Evolutionary conservation across 345 rosid genomes (phyloP).

Genomic region (Tarenaya hassleriana): DNA sequence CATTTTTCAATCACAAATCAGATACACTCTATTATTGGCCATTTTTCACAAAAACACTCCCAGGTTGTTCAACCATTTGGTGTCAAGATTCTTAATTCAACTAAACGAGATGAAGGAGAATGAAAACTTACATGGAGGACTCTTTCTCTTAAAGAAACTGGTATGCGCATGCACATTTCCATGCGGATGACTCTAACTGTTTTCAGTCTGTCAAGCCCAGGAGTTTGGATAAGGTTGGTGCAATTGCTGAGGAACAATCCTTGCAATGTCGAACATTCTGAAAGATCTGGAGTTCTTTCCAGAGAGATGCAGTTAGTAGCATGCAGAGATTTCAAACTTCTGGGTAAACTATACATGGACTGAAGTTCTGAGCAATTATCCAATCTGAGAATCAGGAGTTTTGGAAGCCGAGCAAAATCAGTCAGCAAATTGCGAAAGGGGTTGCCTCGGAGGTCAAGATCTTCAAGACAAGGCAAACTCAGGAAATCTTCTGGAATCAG

Average conservation of each 20-base stretch:
- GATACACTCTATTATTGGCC: neutral
- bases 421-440: slow-evolving; percentile 6
- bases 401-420: slow-evolving; percentile 1
- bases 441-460: slow-evolving; percentile 16
- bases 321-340: neutral
- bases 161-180: slow-evolving; percentile 21
- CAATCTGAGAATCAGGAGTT: slow-evolving; percentile 10
- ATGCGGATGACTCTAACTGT: slow-evolving; percentile 13
- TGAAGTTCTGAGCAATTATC: slow-evolving; percentile 19
- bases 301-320: slow-evolving; percentile 9
- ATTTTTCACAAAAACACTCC: neutral
- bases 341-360: slow-evolving; percentile 19
- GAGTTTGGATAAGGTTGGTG: slow-evolving; percentile 1
- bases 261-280: slow-evolving; percentile 8
- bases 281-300: slow-evolving; percentile 19
- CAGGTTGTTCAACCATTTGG: neutral
- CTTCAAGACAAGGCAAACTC: slow-evolving; percentile 14
- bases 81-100: neutral
- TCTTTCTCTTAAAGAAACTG: neutral
- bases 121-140: no score
- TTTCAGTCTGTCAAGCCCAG: slow-evolving; percentile 16
- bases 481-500: neutral
- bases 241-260: slow-evolving; percentile 13
- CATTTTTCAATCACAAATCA: neutral
- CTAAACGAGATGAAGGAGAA: neutral